Base-by-base conservation (phyloP, 2,329 filamentous ascomycete species). In the Alternaria arborescens region DNA sequence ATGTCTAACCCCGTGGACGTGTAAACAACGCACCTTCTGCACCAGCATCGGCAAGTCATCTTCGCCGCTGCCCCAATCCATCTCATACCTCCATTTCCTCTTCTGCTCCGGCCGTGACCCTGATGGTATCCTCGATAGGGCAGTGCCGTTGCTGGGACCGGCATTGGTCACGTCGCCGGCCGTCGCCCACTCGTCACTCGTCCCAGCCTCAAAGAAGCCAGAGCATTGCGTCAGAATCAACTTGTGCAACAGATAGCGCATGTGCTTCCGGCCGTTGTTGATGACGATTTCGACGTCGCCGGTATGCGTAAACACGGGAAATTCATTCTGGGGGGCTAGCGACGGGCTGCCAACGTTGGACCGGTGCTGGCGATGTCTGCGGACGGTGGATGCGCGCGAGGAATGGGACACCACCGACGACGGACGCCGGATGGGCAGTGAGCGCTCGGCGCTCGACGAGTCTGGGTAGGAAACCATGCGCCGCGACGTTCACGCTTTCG, bases 231-330 rank as follows among this genome's bases (percentile, higher is more conserved):
- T 89, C 68, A 98, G 82, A 41, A 94, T 97, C 72, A 97, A 86
- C 61, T 89, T 86, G 80, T 98, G 94, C 58, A 98, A 85, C 47
- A 97, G 84, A 77, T 97, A 98, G 62, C 91, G 86, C 75, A 92
- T 91, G 79, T 95, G 91, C 74, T 89, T 88, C 63, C 87, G 85
- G 54, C 90, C 86, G 14, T 87, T 80, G 85, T 73, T 85, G 71
- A 97, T 87, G 56, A 94, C 75, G 64, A 98, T 93, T 80, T 98
- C 94, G 72, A 97, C 93, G 79, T 98, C 94, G 74, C 94, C 94
- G 38, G 91, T 94, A 71, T 94, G 90, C 51, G 89, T 89, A 79
- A 97, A 98, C 74, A 96, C 82, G 22, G 94, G 94, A 71, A 97
- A 98, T 77, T 97, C 94, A 77, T 97, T 97, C 75, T 91, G 91